Conservation (phyloP, 305 asterid genomes). For the Ilex paraguariensis region DNA sequence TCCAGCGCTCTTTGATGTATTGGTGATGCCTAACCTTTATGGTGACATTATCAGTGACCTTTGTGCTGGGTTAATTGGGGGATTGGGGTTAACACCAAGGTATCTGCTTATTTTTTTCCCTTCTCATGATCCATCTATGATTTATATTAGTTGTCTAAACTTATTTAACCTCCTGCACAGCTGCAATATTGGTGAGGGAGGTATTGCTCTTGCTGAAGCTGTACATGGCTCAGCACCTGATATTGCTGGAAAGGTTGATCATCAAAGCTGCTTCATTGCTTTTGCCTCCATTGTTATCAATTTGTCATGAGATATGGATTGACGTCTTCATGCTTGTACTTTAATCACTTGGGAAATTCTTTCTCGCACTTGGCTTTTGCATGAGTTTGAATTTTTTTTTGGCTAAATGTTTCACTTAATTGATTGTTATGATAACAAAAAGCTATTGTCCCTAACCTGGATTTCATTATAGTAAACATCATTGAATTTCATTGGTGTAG, state of each 20-base stretch:
- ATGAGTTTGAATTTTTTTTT: too few species aligned
- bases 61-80: slow-evolving; percentile 98
- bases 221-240: background rate
- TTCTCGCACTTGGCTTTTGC: too few species aligned
- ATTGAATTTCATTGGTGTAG: too few species aligned
- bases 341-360: too few species aligned
- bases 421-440: too few species aligned
- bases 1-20: slow-evolving; percentile 86
- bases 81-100: slow-evolving; percentile 98
- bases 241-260: background rate
- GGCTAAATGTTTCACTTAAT: too few species aligned
- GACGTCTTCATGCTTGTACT: too few species aligned
- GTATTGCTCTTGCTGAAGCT: slow-evolving; percentile 2
- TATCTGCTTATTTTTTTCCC: slow-evolving; percentile 17
- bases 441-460: too few species aligned
- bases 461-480: too few species aligned
- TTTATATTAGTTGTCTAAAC: background rate
- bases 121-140: too few species aligned
- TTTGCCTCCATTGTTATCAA: background rate
- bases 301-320: too few species aligned
- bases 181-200: slow-evolving; percentile 1
- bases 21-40: slow-evolving; percentile 98
- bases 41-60: slow-evolving; percentile 99
- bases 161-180: background rate
- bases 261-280: background rate